Conservation (phyloP, 192 early-diverging fungal genomes). For the Coemansia sp. region DNA sequence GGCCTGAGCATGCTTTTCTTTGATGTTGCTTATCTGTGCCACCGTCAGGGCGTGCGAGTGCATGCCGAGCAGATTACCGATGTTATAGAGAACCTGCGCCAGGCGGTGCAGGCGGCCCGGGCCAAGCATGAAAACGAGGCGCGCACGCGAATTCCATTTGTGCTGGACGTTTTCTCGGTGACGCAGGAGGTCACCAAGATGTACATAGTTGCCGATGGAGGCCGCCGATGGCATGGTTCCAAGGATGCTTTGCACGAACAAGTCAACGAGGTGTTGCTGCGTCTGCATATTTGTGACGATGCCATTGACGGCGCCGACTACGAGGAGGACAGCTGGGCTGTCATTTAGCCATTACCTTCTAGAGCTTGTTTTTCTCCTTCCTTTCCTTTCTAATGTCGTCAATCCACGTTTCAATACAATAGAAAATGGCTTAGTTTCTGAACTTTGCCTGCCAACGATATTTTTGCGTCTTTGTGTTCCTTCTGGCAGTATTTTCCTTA, state of each 20-base stretch:
- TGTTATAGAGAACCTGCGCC: conserved; percentile 38
- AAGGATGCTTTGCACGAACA: conserved; percentile 23
- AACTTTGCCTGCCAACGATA: neutral
- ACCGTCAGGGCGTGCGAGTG: conserved; percentile 41
- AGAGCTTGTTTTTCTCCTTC: neutral
- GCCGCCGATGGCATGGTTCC: neutral
- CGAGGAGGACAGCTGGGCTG: conserved; percentile 51
- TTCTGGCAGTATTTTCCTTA: neutral
- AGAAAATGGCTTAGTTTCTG: neutral
- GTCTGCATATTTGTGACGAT: conserved; percentile 51
- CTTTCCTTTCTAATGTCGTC: neutral
- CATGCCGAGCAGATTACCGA: conserved; percentile 28
- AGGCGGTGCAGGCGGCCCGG: conserved; percentile 23
- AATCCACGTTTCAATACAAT: neutral
- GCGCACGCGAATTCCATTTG: conserved; percentile 19
- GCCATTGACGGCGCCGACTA: conserved; percentile 38
- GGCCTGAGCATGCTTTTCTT: conserved; percentile 51
- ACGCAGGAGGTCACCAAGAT: conserved; percentile 31
- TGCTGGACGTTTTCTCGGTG: conserved; percentile 39
- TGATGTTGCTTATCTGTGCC: conserved; percentile 41
- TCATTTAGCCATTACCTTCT: conserved; percentile 16
- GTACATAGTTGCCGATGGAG: conserved; percentile 22
- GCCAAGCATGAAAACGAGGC: conserved; percentile 20
- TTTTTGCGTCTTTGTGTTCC: neutral
- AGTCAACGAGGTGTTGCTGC: conserved; percentile 36